These are phyloP conservation scores for Erythrophleum fordii DNA, from an alignment of 306 rosid species.

Conservation along the genomic window DNA sequence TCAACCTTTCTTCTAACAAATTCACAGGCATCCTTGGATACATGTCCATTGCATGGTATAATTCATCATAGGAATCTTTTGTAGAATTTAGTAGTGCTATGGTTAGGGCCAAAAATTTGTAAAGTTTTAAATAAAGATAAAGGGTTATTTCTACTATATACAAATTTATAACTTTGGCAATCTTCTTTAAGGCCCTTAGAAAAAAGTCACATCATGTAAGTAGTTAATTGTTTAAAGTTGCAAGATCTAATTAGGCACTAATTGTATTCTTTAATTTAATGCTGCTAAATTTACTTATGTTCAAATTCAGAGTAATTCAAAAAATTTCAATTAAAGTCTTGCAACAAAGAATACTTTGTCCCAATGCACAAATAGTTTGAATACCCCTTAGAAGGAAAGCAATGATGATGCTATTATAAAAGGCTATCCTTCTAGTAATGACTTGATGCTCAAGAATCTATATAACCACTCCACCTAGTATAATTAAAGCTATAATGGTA, in stretches of 20 bases:
- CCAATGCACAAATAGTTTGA: too few species aligned
- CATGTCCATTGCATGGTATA: conserved; percentile 82
- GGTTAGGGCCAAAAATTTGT: conserved; percentile 70
- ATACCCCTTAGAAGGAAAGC: too few species aligned
- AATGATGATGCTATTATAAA: too few species aligned
- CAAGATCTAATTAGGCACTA: conserved; percentile 64
- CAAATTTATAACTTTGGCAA: conserved; percentile 70
- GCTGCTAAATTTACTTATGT: conserved; percentile 46
- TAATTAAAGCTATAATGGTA: too few species aligned
- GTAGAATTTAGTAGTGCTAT: conserved; percentile 72
- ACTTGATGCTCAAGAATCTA: too few species aligned
- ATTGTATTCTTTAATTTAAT: conserved; percentile 63
- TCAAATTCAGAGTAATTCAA: conserved; percentile 47
- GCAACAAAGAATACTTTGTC: conserved; percentile 20
- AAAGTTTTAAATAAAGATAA: conserved; percentile 77
- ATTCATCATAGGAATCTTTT: conserved; percentile 73
- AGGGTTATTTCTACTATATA: conserved; percentile 91
- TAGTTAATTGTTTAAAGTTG: conserved; percentile 69
- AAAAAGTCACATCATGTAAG: conserved; percentile 84
- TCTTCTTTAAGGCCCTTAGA: conserved; percentile 71
- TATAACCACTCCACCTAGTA: too few species aligned
- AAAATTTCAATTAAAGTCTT: conserved; percentile 59
- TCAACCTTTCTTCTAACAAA: conserved; percentile 70
- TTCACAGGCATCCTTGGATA: conserved; percentile 81
- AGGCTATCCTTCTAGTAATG: too few species aligned